phyloP scores from a whole-genome alignment of 2,329 filamentous ascomycete genomes.

The Aspergillus unguis region DNA sequence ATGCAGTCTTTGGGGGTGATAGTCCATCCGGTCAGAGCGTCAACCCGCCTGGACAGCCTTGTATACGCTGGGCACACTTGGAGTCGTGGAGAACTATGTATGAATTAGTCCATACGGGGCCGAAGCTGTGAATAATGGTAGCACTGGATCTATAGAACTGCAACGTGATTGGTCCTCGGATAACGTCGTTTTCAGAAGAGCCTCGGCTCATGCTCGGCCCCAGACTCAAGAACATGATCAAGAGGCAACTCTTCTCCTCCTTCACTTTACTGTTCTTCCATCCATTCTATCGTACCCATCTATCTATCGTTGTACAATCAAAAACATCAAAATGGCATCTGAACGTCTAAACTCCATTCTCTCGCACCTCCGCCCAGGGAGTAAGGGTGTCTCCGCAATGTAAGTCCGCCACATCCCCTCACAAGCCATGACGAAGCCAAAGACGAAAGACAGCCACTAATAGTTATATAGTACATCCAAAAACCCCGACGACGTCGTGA shows the following conservation, averaged over 20 bases:
- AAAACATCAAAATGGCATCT: constrained; percentile 60
- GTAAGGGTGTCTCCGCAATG: constrained; percentile 71
- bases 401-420: constrained; percentile 49
- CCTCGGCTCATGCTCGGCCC: constrained; percentile 15
- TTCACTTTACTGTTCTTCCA: not conserved
- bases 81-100: no score
- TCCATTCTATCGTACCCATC: not conserved
- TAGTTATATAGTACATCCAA: constrained; percentile 68
- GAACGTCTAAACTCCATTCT: constrained; percentile 86
- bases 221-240: constrained; percentile 1
- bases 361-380: constrained; percentile 69
- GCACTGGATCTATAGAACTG: not conserved
- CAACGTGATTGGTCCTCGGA: constrained; percentile 3
- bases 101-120: no score
- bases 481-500: constrained; percentile 94
- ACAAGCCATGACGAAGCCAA: constrained; percentile 14
- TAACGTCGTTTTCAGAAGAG: constrained; percentile 6
- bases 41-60: no score
- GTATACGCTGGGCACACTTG: no score
- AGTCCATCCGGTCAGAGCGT: no score
- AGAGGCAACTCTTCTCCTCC: constrained; percentile 4
- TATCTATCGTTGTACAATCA: not conserved
- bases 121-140: no score
- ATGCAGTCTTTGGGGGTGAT: no score
- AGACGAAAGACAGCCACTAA: not conserved